Percentiles rank a stretch among this genome's conserved stretches.
Conservation (phyloP, 75 land plant species). For the Picea sitchensis region DNA sequence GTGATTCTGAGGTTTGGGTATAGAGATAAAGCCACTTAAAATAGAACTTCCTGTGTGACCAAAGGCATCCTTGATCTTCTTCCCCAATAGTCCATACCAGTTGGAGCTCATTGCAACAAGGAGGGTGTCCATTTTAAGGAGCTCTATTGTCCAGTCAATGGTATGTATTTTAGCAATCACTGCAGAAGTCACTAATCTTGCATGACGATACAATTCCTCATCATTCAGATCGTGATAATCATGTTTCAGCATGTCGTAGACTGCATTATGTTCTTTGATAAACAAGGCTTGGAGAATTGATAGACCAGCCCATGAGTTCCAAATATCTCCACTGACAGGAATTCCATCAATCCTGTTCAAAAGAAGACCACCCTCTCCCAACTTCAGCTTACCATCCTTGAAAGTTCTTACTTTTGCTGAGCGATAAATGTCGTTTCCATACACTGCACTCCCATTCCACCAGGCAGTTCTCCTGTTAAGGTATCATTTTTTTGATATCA, state of each 20-base stretch:
- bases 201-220: conserved; percentile 45
- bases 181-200: conserved; percentile 29
- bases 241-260: conserved; percentile 44
- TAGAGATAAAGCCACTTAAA: conserved; percentile 53
- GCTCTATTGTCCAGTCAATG: conserved; percentile 79
- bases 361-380: conserved; percentile 40
- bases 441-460: conserved; percentile 72
- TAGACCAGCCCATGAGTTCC: conserved; percentile 63
- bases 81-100: conserved; percentile 56
- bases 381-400: conserved; percentile 51
- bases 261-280: conserved; percentile 60
- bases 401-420: conserved; percentile 40
- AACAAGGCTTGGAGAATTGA: conserved; percentile 53
- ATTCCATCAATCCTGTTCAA: conserved; percentile 31
- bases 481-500: too few species aligned
- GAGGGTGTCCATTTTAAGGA: conserved; percentile 60
- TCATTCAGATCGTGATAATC: conserved; percentile 40
- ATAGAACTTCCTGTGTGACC: conserved; percentile 39
- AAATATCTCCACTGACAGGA: conserved; percentile 52
- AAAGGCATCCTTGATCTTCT: conserved; percentile 47
- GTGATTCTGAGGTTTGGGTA: conserved; percentile 47
- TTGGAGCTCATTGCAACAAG: conserved; percentile 49
- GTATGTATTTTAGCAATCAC: conserved; percentile 76
- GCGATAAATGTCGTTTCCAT: conserved; percentile 38
- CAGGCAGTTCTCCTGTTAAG: too few species aligned